Conservation (phyloP, 169 alveolate genomes). For the Cryptosporidium ubiquitum region DNA sequence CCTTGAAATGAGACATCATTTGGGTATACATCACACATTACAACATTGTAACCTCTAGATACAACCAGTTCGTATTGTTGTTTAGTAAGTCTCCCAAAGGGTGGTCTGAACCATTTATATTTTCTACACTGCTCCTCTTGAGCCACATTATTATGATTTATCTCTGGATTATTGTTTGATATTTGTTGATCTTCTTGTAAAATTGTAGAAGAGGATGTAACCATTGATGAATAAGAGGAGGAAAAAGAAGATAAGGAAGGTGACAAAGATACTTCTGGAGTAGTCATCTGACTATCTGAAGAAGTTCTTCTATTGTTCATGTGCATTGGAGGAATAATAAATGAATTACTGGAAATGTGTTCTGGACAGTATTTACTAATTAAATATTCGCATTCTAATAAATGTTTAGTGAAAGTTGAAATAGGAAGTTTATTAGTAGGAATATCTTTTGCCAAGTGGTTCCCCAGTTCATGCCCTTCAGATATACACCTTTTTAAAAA, state of each 20-base stretch:
- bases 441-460: conserved; percentile 69
- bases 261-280: background rate
- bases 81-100: conserved; percentile 63
- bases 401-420: conserved; percentile 37
- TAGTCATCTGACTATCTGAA: background rate
- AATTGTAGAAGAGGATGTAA: background rate
- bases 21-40: conserved; percentile 75
- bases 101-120: conserved; percentile 76
- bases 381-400: conserved; percentile 67
- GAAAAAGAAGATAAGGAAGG: conserved; percentile 13
- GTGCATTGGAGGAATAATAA: conserved; percentile 32
- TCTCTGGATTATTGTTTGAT: background rate
- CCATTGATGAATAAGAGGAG: background rate
- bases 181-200: background rate
- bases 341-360: conserved; percentile 36
- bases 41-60: conserved; percentile 65
- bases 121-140: background rate
- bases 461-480: conserved; percentile 76
- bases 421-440: conserved; percentile 56
- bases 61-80: conserved; percentile 64
- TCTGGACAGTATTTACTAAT: conserved; percentile 43
- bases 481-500: conserved; percentile 48
- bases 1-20: conserved; percentile 72
- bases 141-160: background rate
- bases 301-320: background rate